These are phyloP conservation scores for Pyricularia pennisetigena DNA, from an alignment of 2,329 filamentous ascomycete species.

Conservation along the genomic window DNA sequence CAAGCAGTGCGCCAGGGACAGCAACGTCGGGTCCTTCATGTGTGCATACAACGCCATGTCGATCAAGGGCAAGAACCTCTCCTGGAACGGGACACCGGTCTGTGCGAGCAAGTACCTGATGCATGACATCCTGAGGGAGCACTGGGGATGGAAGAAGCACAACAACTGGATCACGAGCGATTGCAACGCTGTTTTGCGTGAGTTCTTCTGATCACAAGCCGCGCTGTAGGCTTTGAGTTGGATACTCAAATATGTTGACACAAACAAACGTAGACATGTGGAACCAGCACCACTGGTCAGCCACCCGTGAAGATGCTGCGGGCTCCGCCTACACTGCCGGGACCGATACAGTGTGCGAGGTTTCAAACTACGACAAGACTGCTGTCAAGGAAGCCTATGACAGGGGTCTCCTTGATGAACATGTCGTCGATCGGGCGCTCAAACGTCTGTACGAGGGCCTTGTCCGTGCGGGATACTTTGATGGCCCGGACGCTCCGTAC, in stretches of 20 bases:
- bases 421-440: slow-evolving; percentile 36
- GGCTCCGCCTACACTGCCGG: not conserved
- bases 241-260: slow-evolving; percentile 30
- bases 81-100: slow-evolving; percentile 43
- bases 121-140: slow-evolving; percentile 50
- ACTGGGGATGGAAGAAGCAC: slow-evolving; percentile 53
- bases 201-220: not conserved
- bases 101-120: slow-evolving; percentile 55
- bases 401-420: slow-evolving; percentile 29
- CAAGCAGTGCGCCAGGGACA: slow-evolving; percentile 49
- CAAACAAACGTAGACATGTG: not conserved
- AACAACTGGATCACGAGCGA: slow-evolving; percentile 56
- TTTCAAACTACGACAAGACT: not conserved
- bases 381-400: slow-evolving; percentile 11
- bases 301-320: slow-evolving; percentile 9
- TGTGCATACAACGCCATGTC: slow-evolving; percentile 50
- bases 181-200: slow-evolving; percentile 46
- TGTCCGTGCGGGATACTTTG: slow-evolving; percentile 48
- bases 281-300: slow-evolving; percentile 7
- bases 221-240: not conserved
- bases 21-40: slow-evolving; percentile 49
- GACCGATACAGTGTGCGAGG: slow-evolving; percentile 20
- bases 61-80: not conserved
- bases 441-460: slow-evolving; percentile 43
- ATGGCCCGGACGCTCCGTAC: slow-evolving; percentile 33